Evolutionary conservation across 257 asterid genomes (phyloP).

Genomic region (Rhazya stricta): DNA sequence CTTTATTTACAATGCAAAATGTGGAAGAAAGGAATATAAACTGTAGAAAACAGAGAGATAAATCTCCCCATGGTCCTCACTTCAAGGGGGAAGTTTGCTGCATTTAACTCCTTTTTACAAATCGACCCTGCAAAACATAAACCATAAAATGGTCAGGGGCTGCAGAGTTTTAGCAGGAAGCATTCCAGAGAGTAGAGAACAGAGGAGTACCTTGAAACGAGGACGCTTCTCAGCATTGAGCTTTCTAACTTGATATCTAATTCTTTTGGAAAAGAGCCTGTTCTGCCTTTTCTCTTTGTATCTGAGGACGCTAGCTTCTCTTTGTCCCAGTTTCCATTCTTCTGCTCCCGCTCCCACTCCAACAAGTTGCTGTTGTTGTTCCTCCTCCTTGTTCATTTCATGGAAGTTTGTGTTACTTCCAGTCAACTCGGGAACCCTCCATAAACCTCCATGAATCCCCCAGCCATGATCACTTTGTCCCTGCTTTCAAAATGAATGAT

Average conservation of each 20-base stretch:
- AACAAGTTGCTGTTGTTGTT: constrained; percentile 10
- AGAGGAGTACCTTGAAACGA: constrained; percentile 59
- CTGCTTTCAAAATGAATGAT: constrained; percentile 19
- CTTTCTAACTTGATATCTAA: constrained; percentile 79
- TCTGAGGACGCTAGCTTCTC: constrained; percentile 77
- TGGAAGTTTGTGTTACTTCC: constrained; percentile 15
- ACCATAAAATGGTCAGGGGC: neutral
- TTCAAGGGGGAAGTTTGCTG: neutral
- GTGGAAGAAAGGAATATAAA: neutral
- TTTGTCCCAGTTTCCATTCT: constrained; percentile 30
- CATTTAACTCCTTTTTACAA: constrained; percentile 65
- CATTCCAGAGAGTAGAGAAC: neutral
- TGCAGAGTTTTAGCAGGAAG: neutral
- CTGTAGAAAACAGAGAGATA: neutral
- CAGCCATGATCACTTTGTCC: constrained; percentile 21
- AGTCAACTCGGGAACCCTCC: constrained; percentile 63
- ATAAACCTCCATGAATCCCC: constrained; percentile 38
- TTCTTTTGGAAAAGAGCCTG: constrained; percentile 65
- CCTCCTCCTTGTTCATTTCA: constrained; percentile 22
- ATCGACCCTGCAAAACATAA: constrained; percentile 64
- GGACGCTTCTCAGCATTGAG: constrained; percentile 92
- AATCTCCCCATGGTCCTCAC: neutral
- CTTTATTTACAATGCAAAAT: constrained; percentile 3
- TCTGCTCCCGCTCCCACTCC: constrained; percentile 7
- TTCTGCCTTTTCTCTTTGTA: constrained; percentile 85